Percentiles rank a stretch among this genome's conserved stretches.
phyloP scores from a whole-genome alignment of 192 early-diverging fungal genomes.

The Gigaspora rosea region DNA sequence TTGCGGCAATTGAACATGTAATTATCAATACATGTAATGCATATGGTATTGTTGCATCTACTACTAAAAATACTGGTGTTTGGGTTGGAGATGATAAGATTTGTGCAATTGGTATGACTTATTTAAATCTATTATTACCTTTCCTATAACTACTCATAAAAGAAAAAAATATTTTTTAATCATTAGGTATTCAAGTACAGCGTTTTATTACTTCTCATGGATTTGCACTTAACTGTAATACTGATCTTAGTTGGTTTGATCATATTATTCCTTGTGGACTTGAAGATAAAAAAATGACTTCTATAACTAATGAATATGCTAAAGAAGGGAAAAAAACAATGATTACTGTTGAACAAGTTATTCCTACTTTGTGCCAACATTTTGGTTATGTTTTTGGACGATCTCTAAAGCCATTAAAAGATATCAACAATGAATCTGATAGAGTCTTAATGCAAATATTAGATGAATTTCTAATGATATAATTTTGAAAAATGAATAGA shows the following conservation, averaged over 20 bases:
- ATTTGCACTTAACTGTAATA: conserved; percentile 92
- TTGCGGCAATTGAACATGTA: conserved; percentile 73
- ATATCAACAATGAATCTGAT: background rate
- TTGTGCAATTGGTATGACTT: conserved; percentile 79
- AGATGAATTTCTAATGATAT: too few relatives aligned
- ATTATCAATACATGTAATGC: conserved; percentile 73
- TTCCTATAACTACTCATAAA: background rate
- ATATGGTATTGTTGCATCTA: conserved; percentile 62
- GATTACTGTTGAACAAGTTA: conserved; percentile 50
- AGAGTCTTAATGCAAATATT: too few relatives aligned
- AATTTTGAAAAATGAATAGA: too few relatives aligned
- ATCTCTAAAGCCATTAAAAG: conserved; percentile 39
- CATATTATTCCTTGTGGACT: conserved; percentile 92
- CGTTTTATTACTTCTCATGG: conserved; percentile 90
- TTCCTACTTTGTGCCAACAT: conserved; percentile 51
- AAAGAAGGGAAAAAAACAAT: conserved; percentile 18
- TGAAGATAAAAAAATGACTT: conserved; percentile 74
- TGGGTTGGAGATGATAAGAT: conserved; percentile 90
- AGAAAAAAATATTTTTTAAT: background rate
- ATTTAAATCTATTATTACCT: background rate
- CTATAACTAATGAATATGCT: conserved; percentile 57
- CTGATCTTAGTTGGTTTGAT: conserved; percentile 84
- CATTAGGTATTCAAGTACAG: conserved; percentile 78
- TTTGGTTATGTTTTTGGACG: conserved; percentile 55
- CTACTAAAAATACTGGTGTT: conserved; percentile 83